Conservation (phyloP, 1,284 basidiomycete species). For the Heterobasidion parviporum region DNA sequence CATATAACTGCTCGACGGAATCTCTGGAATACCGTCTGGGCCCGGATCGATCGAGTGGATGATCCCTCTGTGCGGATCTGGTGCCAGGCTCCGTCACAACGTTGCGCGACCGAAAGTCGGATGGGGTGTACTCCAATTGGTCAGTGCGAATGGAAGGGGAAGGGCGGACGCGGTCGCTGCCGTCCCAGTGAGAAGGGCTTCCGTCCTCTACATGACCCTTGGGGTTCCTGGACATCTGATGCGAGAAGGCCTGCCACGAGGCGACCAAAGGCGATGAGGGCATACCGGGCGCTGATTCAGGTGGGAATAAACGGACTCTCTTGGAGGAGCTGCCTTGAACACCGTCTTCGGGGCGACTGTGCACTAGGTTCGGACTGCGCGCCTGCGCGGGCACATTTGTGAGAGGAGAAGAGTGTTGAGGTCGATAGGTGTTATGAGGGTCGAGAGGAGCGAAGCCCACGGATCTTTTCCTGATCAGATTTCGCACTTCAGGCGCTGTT, state of each 20-base stretch:
- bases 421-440: too few relatives aligned
- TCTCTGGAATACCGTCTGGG: not conserved
- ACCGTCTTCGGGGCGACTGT: too few relatives aligned
- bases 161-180: not conserved
- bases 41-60: not conserved
- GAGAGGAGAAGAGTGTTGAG: too few relatives aligned
- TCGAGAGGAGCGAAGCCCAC: too few relatives aligned
- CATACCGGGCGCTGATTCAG: not conserved
- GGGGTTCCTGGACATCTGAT: not conserved
- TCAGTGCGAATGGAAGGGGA: not conserved
- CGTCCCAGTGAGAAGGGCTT: not conserved
- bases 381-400: too few relatives aligned
- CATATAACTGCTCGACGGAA: not conserved
- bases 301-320: not conserved
- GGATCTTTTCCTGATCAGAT: too few relatives aligned
- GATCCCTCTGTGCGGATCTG: not conserved
- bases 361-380: not conserved
- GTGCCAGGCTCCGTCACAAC: not conserved
- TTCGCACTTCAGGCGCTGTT: too few relatives aligned
- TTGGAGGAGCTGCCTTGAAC: not conserved
- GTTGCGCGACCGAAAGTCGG: not conserved
- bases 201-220: not conserved
- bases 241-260: not conserved
- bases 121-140: not conserved
- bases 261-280: not conserved